Evolutionary conservation across 495 filamentous ascomycete genomes (phyloP), one percentile per base, ranked within the genome.

Genomic region (Neurospora sp.): DNA sequence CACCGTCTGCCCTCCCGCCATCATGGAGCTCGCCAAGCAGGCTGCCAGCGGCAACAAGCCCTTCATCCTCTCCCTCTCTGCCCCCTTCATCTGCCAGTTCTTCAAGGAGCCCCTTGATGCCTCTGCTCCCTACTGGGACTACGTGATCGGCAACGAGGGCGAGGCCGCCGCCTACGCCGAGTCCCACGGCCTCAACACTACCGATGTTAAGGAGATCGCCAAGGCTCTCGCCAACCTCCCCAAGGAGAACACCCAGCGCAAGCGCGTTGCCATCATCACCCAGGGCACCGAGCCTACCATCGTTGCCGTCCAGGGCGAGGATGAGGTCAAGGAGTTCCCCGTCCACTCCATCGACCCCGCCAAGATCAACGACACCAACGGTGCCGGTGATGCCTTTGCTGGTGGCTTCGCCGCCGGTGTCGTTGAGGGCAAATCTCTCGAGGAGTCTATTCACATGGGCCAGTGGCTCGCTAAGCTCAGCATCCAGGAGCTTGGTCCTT

Each of bases 361-460:
- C 39, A 84, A 91, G 82, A 97, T 99, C 81, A 89, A 89, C 79
- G 96, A 99, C 84, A 98, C 96, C 78, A 99, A 94, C 80, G 96
- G 96, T 79, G 96, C 96, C 73, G 96, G 94, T 82, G 96, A 99
- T 82, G 96, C 96, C 41, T 99, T 98, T 78, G 94, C 94, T 70
- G 96, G 94, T 79, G 96, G 96, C 73, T 94, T 99, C 84, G 84
- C 90, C 68, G 95, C 95, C 68, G 96, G 94, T 76, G 84, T 99
- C 73, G 93, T 97, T 68, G 86, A 92, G 79, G 94, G 92, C 79
- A 91, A 94, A 84, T 80, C 89, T 53, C 84, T 99, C 14, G 90
- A 91, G 69, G 87, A 89, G 73, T 87, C 86, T 76, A 83, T 98
- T 68, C 91, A 98, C 79, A 91, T 94, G 86, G 96, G 96, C 68